A percentile compares a stretch with the other conserved stretches of the same genome.
These are phyloP conservation scores for Hortiboletus campestris DNA, from an alignment of 768 basidiomycete genomes.

Conservation along the genomic window DNA sequence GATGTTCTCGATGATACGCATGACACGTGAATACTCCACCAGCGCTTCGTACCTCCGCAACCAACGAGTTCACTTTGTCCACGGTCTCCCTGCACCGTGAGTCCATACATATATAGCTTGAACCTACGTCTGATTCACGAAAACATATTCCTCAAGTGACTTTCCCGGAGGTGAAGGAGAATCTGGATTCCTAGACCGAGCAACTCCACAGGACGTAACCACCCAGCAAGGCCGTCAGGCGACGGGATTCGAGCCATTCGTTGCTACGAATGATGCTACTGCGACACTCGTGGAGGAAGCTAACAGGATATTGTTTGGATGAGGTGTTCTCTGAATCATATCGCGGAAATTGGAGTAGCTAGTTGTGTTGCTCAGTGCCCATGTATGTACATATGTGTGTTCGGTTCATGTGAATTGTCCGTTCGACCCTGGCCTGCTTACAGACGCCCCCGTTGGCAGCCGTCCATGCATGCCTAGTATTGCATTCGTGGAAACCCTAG, in stretches of 20 bases:
- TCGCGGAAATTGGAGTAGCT: neutral
- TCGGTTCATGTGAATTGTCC: too few relatives aligned
- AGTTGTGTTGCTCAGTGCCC: too few relatives aligned
- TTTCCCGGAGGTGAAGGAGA: conserved; percentile 55
- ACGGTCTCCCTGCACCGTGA: conserved; percentile 53
- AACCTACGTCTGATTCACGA: neutral
- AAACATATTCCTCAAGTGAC: conserved; percentile 33
- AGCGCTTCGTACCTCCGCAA: conserved; percentile 50
- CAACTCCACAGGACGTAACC: conserved; percentile 33
- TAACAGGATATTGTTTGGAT: conserved; percentile 26
- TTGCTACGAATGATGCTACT: conserved; percentile 7
- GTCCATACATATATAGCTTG: neutral
- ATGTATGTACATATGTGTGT: too few relatives aligned
- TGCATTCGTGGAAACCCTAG: too few relatives aligned
- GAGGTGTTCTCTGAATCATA: neutral
- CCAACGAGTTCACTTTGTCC: conserved; percentile 45
- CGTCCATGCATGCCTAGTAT: too few relatives aligned
- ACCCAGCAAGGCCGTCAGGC: conserved; percentile 37
- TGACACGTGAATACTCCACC: neutral
- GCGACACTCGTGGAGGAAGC: conserved; percentile 25
- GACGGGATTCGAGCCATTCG: conserved; percentile 44
- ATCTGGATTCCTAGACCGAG: conserved; percentile 41
- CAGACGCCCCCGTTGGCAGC: too few relatives aligned
- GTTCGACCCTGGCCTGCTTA: too few relatives aligned
- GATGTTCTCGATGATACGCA: neutral